A percentile compares a stretch with the other conserved stretches of the same genome.
phyloP scores from a whole-genome alignment of 108 stramenopile genomes.

The Fragilariopsis cylindrus region DNA sequence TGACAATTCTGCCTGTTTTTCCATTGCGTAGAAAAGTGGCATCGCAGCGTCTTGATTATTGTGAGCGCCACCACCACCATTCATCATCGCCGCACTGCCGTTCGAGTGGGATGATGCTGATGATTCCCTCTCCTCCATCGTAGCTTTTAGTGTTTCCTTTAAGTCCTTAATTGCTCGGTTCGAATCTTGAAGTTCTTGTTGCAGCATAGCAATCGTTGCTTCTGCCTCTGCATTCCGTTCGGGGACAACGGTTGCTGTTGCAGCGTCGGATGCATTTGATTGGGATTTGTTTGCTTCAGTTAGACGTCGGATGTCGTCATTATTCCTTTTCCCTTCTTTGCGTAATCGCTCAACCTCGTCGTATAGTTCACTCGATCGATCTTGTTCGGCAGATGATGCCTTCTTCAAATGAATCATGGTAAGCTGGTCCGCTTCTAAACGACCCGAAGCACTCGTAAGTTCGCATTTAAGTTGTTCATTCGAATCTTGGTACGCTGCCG shows the following conservation, averaged over 20 bases:
- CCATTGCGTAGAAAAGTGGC: conserved; percentile 87
- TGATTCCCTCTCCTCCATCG: conserved; percentile 43
- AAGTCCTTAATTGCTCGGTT: conserved; percentile 78
- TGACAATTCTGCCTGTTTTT: conserved; percentile 87
- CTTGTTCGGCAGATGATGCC: conserved; percentile 1
- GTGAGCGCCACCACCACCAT: conserved; percentile 12
- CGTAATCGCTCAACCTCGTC: conserved; percentile 46
- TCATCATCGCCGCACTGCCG: background rate
- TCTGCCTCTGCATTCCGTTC: conserved; percentile 50
- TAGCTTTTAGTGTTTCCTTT: conserved; percentile 72
- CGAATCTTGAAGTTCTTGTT: conserved; percentile 75
- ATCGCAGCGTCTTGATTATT: conserved; percentile 39
- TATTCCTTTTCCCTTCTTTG: conserved; percentile 30
- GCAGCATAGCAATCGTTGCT: conserved; percentile 77
- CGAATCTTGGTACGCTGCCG: conserved; percentile 9
- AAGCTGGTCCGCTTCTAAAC: conserved; percentile 33
- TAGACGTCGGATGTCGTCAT: conserved; percentile 29
- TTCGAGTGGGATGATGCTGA: background rate
- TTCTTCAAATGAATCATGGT: conserved; percentile 28
- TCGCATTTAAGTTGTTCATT: conserved; percentile 34
- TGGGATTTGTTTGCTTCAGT: conserved; percentile 17
- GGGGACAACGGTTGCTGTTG: background rate
- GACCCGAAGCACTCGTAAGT: conserved; percentile 24
- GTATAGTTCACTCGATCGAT: conserved; percentile 33
- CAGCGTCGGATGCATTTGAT: background rate